These are phyloP conservation scores for Phyllosticta capitalensis DNA, from an alignment of 2,329 filamentous ascomycete genomes.

Conservation along the genomic window DNA sequence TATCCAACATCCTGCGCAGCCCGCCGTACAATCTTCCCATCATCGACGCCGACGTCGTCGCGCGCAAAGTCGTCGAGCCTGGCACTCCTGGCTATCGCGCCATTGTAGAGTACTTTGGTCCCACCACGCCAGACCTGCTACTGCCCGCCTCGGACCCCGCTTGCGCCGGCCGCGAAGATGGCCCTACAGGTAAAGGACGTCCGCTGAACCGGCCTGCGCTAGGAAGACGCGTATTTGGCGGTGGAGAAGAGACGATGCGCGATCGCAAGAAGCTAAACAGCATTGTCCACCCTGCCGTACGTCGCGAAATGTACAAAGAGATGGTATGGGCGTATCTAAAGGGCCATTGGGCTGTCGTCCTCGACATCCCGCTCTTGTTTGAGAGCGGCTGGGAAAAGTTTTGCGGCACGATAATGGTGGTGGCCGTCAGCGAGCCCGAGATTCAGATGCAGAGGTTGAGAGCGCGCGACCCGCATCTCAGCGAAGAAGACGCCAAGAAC, in stretches of 20 bases:
- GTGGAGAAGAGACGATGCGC: conserved; percentile 55
- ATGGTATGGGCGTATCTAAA: conserved; percentile 63
- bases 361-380: conserved; percentile 88
- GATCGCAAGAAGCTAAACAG: conserved; percentile 73
- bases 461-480: conserved; percentile 67
- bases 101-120: conserved; percentile 72
- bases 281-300: conserved; percentile 88
- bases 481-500: conserved; percentile 77
- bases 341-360: conserved; percentile 79
- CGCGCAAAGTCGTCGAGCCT: conserved; percentile 88
- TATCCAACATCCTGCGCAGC: conserved; percentile 70
- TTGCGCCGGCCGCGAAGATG: conserved; percentile 40
- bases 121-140: conserved; percentile 78
- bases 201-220: conserved; percentile 80
- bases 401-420: conserved; percentile 78
- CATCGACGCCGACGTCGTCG: conserved; percentile 87
- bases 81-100: conserved; percentile 74
- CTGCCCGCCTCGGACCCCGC: conserved; percentile 44
- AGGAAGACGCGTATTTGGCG: conserved; percentile 77
- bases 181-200: conserved; percentile 52
- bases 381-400: conserved; percentile 78
- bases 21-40: conserved; percentile 80
- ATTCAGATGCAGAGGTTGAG: conserved; percentile 75
- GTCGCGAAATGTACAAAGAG: conserved; percentile 67
- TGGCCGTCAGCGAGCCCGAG: conserved; percentile 68